Base-by-base conservation (phyloP, 2,329 filamentous ascomycete genomes). In the Penicillium sp. region DNA sequence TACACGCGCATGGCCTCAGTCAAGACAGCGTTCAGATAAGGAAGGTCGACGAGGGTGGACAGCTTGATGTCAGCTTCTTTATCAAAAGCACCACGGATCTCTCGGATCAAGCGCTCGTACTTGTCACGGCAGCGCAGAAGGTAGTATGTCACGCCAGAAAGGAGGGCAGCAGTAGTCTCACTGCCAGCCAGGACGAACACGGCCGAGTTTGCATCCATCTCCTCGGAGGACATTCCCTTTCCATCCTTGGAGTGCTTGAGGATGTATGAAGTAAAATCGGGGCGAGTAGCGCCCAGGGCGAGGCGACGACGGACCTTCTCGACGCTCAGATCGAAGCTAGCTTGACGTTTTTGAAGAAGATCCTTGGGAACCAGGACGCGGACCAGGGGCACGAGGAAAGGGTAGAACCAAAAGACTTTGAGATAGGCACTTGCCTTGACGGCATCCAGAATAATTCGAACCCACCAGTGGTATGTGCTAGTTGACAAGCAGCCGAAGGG, bases 391-490 rank as follows among this genome's bases (percentile, higher is more conserved):
- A 59, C 11, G 8, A 65, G 50, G 6, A 65, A 55, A 9, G 63
- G 60, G 27, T 60, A 68, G 39, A 65, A 66, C 53, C 58, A 61
- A 39, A 64, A 58, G 5, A 63, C 33, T 10, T 63, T 65, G 2
- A 65, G 55, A n/a, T 65, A 65, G 10, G 56, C 55, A 31, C 60
- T 62, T 23, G 60, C 60, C 54, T 68, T 68, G 46, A 69, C 62
- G 2, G 63, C 62, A 38, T 66, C 59, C 46, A 69, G 61, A 27
- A 73, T 64, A 7, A 67, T 61, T 3, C 60, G 49, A 8, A 74
- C 65, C 70, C 71, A 74, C 39, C 61, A 63, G 46, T 73, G 71
- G 25, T 68, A 65, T 16, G 60, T 55, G 31, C 58, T 66, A n/a
- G 65, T 47, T 8, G 62, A 58, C 4, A 74, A 64, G 55, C 70